A percentile compares a stretch with the other conserved stretches of the same genome.
Conservation (phyloP, 306 rosid species). For the Castanopsis chinensis region DNA sequence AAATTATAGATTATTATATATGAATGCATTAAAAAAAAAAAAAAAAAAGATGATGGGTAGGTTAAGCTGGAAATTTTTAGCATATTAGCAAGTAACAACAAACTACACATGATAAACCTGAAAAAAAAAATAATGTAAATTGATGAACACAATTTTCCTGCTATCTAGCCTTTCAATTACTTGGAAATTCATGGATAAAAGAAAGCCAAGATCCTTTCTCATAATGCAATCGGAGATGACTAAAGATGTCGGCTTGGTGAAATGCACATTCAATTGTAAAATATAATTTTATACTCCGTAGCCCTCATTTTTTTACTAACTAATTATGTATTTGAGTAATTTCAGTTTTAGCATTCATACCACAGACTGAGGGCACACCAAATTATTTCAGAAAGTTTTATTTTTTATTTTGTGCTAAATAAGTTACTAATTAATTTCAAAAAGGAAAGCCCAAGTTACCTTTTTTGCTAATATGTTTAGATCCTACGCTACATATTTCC, state of each 20-base stretch:
- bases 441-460: no score
- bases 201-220: constrained; percentile 23
- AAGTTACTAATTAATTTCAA: no score
- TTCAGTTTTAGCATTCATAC: no score
- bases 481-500: no score
- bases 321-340: background rate
- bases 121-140: background rate
- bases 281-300: constrained; percentile 3
- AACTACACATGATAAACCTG: background rate
- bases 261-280: constrained; percentile 18
- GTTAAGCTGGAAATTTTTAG: no score
- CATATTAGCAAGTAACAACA: background rate
- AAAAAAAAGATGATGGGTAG: no score
- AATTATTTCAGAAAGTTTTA: no score
- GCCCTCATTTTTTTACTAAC: constrained; percentile 8
- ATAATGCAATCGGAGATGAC: background rate
- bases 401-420: no score
- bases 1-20: no score
- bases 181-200: constrained; percentile 8
- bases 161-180: background rate
- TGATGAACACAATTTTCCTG: background rate
- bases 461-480: no score
- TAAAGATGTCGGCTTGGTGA: constrained; percentile 39
- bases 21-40: no score
- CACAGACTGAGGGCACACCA: no score